These are phyloP conservation scores for Oxyria digyna DNA, from an alignment of 148 eudicot genomes.

Conservation along the genomic window DNA sequence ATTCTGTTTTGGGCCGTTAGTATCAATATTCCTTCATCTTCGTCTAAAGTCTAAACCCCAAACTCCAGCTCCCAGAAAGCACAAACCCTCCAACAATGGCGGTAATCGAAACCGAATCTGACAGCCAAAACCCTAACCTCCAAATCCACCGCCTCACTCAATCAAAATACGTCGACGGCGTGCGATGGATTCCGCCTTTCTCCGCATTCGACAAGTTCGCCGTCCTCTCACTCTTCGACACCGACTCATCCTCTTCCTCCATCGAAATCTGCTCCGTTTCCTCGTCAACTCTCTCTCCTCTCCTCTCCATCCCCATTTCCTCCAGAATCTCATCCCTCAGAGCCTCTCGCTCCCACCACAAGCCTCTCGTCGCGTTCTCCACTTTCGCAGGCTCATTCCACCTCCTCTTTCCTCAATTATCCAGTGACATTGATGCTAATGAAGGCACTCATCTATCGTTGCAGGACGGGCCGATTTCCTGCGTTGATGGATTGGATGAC, in stretches of 20 bases:
- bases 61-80: background rate
- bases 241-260: conserved; percentile 33
- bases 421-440: conserved; percentile 8
- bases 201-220: conserved; percentile 54
- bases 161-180: conserved; percentile 46
- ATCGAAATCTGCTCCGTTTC: conserved; percentile 44
- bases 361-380: conserved; percentile 40
- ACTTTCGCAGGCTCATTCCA: conserved; percentile 38
- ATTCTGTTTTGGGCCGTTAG: background rate
- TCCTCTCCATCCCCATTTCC: conserved; percentile 21
- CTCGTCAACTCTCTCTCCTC: conserved; percentile 29
- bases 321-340: conserved; percentile 48
- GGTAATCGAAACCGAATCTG: conserved; percentile 3
- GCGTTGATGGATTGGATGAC: conserved; percentile 47
- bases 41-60: background rate
- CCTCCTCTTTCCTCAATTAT: conserved; percentile 25
- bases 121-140: conserved; percentile 9
- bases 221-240: conserved; percentile 38
- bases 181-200: conserved; percentile 56
- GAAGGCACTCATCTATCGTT: conserved; percentile 15
- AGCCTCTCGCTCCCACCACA: conserved; percentile 22
- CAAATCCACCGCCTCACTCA: conserved; percentile 53
- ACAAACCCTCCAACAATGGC: conserved; percentile 33
- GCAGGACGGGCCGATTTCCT: conserved; percentile 41
- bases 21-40: background rate